Evolutionary conservation across 768 basidiomycete species (phyloP).

Genomic region (Sporobolomyces phaffii): DNA sequence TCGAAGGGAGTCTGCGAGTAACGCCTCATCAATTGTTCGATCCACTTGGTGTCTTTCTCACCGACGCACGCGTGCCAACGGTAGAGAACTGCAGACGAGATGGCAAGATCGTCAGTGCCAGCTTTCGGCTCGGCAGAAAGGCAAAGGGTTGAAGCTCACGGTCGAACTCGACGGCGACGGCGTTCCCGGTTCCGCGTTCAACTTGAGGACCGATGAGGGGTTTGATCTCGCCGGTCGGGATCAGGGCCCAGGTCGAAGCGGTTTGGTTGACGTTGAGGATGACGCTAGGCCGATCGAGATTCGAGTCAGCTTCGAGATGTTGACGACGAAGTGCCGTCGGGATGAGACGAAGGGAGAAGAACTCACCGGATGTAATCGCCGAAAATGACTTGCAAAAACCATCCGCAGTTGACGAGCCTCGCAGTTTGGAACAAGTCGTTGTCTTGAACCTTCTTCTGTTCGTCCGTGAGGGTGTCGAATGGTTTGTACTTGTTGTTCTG

Average conservation of each 20-base stretch:
- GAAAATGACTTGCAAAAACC: conserved; percentile 32
- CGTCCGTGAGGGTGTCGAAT: conserved; percentile 12
- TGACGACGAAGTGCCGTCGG: neutral
- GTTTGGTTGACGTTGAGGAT: conserved; percentile 35
- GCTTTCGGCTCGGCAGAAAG: neutral
- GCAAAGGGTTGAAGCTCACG: neutral
- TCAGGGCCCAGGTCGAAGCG: conserved; percentile 26
- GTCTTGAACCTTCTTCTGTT: conserved; percentile 25
- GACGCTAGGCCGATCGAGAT: neutral
- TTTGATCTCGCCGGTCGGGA: conserved; percentile 31
- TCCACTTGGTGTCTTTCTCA: conserved; percentile 45
- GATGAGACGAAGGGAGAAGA: neutral
- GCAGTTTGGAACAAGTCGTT: conserved; percentile 35
- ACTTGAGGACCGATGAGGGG: neutral
- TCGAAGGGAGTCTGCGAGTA: conserved; percentile 30
- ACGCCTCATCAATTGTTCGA: conserved; percentile 50
- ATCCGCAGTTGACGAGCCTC: conserved; percentile 34
- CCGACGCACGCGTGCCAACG: conserved; percentile 46
- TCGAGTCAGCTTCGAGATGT: neutral
- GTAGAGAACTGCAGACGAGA: conserved; percentile 12
- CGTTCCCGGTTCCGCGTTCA: conserved; percentile 27
- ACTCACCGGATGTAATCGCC: conserved; percentile 29
- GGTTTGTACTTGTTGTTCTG: conserved; percentile 54
- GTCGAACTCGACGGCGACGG: conserved; percentile 31
- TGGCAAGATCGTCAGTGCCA: neutral